Evolutionary conservation across 768 basidiomycete genomes (phyloP).

Genomic region (Coprinopsis strossmayeri): DNA sequence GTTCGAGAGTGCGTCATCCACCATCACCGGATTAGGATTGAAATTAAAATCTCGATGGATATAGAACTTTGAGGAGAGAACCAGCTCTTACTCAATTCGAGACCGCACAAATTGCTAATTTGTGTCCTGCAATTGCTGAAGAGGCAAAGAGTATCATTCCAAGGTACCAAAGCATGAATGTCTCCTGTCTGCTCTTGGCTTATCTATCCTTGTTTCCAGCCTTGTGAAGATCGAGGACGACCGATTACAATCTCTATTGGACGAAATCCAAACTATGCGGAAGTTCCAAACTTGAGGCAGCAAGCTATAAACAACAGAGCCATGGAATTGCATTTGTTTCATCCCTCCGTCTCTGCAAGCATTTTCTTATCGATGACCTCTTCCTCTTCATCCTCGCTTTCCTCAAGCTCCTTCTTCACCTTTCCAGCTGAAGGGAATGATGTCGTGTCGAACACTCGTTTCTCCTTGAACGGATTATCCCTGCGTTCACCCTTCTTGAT

Average conservation of each 20-base stretch:
- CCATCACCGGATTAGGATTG: not conserved
- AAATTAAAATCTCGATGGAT: not conserved
- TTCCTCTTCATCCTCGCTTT: conserved; percentile 32
- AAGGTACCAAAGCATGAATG: too few species aligned
- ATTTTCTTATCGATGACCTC: conserved; percentile 29
- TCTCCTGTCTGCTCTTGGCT: not conserved
- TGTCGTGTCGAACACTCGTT: conserved; percentile 61
- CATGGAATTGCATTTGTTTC: conserved; percentile 9
- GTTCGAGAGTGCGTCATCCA: conserved; percentile 71
- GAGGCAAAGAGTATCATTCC: conserved; percentile 91
- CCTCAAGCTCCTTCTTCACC: conserved; percentile 24
- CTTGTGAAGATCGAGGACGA: conserved; percentile 88
- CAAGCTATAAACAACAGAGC: conserved; percentile 1
- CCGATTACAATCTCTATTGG: conserved; percentile 69
- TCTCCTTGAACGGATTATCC: conserved; percentile 61
- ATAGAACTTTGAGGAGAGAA: conserved; percentile 73
- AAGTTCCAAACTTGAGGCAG: conserved; percentile 71
- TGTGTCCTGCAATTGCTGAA: conserved; percentile 82
- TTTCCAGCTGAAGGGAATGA: conserved; percentile 33
- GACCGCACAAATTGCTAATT: conserved; percentile 87
- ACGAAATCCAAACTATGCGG: conserved; percentile 86
- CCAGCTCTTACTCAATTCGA: conserved; percentile 83
- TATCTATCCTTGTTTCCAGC: conserved; percentile 29
- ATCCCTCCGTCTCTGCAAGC: conserved; percentile 51
- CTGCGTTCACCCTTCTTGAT: conserved; percentile 54